A percentile compares a stretch with the other conserved stretches of the same genome.
phyloP scores from a whole-genome alignment of 176 grass and related monocot genomes.

The Aechmea fasciata region DNA sequence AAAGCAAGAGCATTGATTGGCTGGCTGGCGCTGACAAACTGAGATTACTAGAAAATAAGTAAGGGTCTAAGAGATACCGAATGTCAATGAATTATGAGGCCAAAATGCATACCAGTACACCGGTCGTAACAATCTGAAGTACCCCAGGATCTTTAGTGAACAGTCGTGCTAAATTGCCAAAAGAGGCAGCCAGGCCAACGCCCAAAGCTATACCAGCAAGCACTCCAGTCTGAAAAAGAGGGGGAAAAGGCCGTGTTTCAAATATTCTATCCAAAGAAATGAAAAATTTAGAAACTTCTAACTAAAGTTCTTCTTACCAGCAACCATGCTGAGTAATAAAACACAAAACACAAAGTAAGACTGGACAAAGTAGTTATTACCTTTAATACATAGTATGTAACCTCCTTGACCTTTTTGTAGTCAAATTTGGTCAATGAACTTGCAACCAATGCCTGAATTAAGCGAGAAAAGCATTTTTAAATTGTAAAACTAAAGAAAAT shows the following conservation, averaged over 20 bases:
- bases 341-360: background rate
- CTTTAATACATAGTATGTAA: conserved; percentile 55
- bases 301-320: background rate
- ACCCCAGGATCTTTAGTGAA: conserved; percentile 83
- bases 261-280: conserved; percentile 2
- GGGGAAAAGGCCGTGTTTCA: conserved; percentile 22
- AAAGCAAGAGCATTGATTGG: conserved; percentile 92
- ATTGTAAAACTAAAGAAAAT: background rate
- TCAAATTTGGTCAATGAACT: conserved; percentile 67
- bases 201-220: conserved; percentile 57
- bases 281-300: background rate
- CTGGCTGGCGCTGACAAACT: conserved; percentile 92
- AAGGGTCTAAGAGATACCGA: background rate
- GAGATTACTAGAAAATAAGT: conserved; percentile 13
- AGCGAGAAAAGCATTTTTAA: conserved; percentile 5
- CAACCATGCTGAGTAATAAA: conserved; percentile 9
- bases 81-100: background rate
- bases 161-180: conserved; percentile 61
- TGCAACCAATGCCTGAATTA: conserved; percentile 67
- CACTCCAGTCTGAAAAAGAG: conserved; percentile 57
- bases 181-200: conserved; percentile 59
- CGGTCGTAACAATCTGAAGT: conserved; percentile 65
- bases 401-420: conserved; percentile 65
- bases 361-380: conserved; percentile 25
- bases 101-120: conserved; percentile 60